Base-by-base conservation (phyloP, 805 yeast species). In the Candida dendrica region DNA sequence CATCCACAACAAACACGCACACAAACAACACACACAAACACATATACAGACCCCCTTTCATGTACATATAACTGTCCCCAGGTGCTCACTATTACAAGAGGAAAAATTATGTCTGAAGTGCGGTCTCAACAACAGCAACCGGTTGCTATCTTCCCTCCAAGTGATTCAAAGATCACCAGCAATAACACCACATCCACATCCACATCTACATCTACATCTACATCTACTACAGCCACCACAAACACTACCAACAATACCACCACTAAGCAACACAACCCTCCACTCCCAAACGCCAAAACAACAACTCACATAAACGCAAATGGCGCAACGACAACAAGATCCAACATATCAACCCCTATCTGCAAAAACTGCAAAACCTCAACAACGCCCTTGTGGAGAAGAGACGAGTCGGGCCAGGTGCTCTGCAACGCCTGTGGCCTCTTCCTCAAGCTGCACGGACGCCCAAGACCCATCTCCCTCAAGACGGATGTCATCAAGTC, bases 391-490 rank as follows among this genome's bases (percentile, higher is more conserved):
- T 68, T 90, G 24, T 90, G 97, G 97, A 75, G 97, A 63, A 72
- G 97, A 48, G 96, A 90, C 63, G 96, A 89, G 55, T 77, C 85
- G 10, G 95, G 95, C 14, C 83, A 81, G 53, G 95, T 90, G 29
- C 71, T 90, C 38, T 90, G 98, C 62, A 90, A 90, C 65, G 98
- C 98, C 9, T 88, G 96, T 67, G 96, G 96, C 0, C 68, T 88
- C 39, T 88, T 88, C 55, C 65, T 89, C 45, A 90, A 90, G 64
- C 72, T 90, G 34, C 98, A 90, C 58, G 96, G 96, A 19, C 76
- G 95, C 41, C 87, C 96, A 32, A 73, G 98, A 54, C 97, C 98
- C 6, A 89, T 89, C 42, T 79, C 89, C 19, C 69, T 90, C 55
- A 90, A 90, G 61, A 87, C 96, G 10, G 95, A 90, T 65, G 89